phyloP scores from a whole-genome alignment of 805 yeast genomes.

The Kodamaea laetipori region DNA sequence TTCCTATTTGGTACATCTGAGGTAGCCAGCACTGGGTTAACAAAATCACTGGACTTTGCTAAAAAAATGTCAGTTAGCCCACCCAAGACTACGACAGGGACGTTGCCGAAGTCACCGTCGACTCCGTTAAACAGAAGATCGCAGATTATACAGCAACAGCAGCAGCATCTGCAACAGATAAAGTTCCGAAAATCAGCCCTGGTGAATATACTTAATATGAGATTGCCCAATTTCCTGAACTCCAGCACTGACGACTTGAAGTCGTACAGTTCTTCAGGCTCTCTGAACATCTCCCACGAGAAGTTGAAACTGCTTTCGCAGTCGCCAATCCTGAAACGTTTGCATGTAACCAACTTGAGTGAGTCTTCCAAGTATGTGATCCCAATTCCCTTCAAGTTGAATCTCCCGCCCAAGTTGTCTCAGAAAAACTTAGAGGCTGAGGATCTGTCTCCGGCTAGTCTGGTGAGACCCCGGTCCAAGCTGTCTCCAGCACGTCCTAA shows the following conservation, averaged over 20 bases:
- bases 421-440: constrained; percentile 23
- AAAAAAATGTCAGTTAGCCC: not conserved
- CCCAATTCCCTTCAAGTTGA: constrained; percentile 46
- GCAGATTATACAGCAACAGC: constrained; percentile 40
- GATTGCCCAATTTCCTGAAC: constrained; percentile 22
- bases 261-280: constrained; percentile 26
- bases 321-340: constrained; percentile 38
- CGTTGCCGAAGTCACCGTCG: constrained; percentile 5
- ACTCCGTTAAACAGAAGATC: constrained; percentile 5
- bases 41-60: not conserved
- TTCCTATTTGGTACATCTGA: not conserved
- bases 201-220: constrained; percentile 23
- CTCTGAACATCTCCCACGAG: constrained; percentile 23
- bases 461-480: constrained; percentile 3
- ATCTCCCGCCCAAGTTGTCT: constrained; percentile 43
- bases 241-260: constrained; percentile 26
- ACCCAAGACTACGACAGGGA: not conserved
- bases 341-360: constrained; percentile 33
- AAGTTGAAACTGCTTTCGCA: constrained; percentile 32
- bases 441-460: constrained; percentile 16
- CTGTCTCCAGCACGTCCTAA: constrained; percentile 19
- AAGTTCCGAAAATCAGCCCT: constrained; percentile 19
- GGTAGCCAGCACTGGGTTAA: constrained; percentile 1
- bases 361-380: constrained; percentile 33
- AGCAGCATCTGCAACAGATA: constrained; percentile 19